Evolutionary conservation across 164 flowering plant species (phyloP), one percentile per base, ranked within the genome.

Genomic region (Liquidambar formosana): DNA sequence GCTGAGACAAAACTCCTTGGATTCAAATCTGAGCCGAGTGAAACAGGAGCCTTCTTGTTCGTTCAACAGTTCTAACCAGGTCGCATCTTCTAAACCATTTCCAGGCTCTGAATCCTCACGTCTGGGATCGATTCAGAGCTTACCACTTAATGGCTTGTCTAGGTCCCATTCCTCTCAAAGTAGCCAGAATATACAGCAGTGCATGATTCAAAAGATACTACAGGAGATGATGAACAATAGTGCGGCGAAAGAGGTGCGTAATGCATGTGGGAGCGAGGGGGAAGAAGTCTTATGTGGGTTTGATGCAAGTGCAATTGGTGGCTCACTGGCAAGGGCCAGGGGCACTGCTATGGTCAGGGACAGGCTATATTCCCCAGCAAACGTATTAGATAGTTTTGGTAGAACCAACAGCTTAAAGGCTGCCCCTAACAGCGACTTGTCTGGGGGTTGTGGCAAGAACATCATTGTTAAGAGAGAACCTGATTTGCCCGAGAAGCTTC

Each of bases 201-300:
- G 86, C 49, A 80, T 89, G 88, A 80, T 95, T 64, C 97, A 95
- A 75, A 97, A 89, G 52, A 64, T 90, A 53, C 81, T 90, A 68
- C 97, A 91, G 66, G 92, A 88, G 69, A 86, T 90, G 85, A 71
- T 81, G 46, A 81, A 70, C 51, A 87, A 68, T 64, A 75, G 63
- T 46, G 79, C 83, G 8, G 79, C 77, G 6, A 33, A 33, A 2
- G 67, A 60, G 19, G 72, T 28, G 41, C 83, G 13, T 87, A 82
- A 61, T 79, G 69, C 62, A 68, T 48, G n/a, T 82, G 74, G 58
- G 79, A 78, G 0, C 73, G 67, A 38, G 25, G 72, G 64, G 70
- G 63, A 1, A 74, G 81, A 19, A 78, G 23, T 60, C 80, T 33
- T 33, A 6, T 33, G 41, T 6, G 41, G 41, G 41, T 33, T 33